A percentile compares a stretch with the other conserved stretches of the same genome.
These are phyloP conservation scores for Psilocybe mexicana DNA, from an alignment of 1,284 basidiomycete species.

Conservation along the genomic window DNA sequence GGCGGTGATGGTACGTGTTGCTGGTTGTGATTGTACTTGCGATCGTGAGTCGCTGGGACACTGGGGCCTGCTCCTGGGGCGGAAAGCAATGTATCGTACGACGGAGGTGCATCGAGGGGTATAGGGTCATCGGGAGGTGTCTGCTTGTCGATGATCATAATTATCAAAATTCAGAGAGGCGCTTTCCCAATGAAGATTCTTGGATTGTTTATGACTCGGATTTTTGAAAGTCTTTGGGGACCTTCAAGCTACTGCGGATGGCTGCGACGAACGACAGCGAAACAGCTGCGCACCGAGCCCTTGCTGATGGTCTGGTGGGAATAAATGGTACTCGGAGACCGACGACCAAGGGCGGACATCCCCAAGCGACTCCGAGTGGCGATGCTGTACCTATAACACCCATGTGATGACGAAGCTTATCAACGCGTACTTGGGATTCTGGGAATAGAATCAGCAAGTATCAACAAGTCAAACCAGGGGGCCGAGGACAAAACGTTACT, in stretches of 20 bases:
- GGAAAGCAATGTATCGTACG: slow-evolving; percentile 20
- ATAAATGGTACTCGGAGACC: not conserved
- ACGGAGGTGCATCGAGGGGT: slow-evolving; percentile 24
- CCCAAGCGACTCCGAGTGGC: not conserved
- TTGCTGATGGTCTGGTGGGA: not conserved
- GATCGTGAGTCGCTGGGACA: slow-evolving; percentile 1
- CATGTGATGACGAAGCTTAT: not conserved
- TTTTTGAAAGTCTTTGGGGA: not conserved
- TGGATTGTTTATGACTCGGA: not conserved
- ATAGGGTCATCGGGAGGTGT: slow-evolving; percentile 24
- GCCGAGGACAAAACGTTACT: no score
- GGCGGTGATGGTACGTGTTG: slow-evolving; percentile 11
- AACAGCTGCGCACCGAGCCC: not conserved
- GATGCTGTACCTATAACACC: not conserved
- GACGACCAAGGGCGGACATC: not conserved
- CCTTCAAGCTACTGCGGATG: not conserved
- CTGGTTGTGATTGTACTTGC: not conserved
- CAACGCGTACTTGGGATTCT: not conserved
- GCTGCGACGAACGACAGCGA: not conserved
- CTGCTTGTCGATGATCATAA: slow-evolving; percentile 28
- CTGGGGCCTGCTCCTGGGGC: not conserved
- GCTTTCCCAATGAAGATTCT: not conserved
- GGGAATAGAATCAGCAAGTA: not conserved
- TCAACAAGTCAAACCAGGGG: no score
- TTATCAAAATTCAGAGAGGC: no score